These are phyloP conservation scores for Neofusicoccum ribis DNA, from an alignment of 2,329 filamentous ascomycete genomes.

Conservation along the genomic window DNA sequence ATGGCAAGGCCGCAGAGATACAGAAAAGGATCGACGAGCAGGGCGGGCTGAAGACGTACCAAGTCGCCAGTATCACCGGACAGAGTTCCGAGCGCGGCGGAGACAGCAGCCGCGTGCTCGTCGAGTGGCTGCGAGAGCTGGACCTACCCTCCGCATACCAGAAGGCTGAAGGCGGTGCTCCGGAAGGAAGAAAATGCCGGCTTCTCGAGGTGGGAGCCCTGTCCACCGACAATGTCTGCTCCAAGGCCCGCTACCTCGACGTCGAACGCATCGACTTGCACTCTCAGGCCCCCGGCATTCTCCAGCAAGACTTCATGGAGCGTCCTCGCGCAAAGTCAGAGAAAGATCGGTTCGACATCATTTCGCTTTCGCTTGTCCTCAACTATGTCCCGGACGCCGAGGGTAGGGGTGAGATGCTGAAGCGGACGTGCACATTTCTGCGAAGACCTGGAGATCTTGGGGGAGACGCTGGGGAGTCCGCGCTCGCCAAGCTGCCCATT, in stretches of 20 bases:
- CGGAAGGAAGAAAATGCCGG: conserved; percentile 44
- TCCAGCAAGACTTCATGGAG: conserved; percentile 92
- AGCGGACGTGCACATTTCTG: conserved; percentile 37
- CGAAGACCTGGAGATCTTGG: conserved; percentile 8
- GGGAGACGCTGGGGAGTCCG: background rate
- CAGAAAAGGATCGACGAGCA: conserved; percentile 54
- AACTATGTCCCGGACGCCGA: conserved; percentile 85
- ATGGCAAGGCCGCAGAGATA: conserved; percentile 43
- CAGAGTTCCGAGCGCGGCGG: conserved; percentile 62
- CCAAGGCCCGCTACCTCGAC: conserved; percentile 65
- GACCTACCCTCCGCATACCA: conserved; percentile 1
- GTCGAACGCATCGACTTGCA: conserved; percentile 87
- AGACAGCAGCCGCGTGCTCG: conserved; percentile 61
- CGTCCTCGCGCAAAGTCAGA: conserved; percentile 67
- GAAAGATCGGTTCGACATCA: conserved; percentile 75
- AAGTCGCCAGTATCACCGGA: conserved; percentile 62
- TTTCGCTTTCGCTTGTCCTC: conserved; percentile 87
- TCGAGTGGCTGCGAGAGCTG: conserved; percentile 56
- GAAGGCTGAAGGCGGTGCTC: conserved; percentile 15
- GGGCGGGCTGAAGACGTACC: conserved; percentile 61
- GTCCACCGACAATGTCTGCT: conserved; percentile 82
- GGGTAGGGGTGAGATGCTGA: conserved; percentile 80
- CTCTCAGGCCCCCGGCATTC: conserved; percentile 77
- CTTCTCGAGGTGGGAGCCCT: conserved; percentile 90
- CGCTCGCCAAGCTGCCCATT: conserved; percentile 42